A percentile compares a stretch with the other conserved stretches of the same genome.
These are phyloP conservation scores for Tulasnella sp. DNA, from an alignment of 768 basidiomycete species.

Conservation along the genomic window DNA sequence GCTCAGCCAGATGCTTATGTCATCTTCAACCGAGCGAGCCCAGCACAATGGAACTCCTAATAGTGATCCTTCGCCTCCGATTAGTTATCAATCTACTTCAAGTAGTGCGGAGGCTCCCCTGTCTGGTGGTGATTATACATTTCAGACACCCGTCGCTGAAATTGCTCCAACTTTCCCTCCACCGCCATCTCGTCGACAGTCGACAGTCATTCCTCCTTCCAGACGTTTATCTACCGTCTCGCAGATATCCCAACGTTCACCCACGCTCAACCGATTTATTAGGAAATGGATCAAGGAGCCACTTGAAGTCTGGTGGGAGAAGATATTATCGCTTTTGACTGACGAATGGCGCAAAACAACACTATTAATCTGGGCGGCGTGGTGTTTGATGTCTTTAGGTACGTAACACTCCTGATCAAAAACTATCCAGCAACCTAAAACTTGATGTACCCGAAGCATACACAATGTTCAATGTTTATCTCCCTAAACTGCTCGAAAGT, in stretches of 20 bases:
- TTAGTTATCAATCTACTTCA: background rate
- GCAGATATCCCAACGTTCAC: background rate
- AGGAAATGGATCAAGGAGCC: slow-evolving; percentile 39
- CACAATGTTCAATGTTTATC: slow-evolving; percentile 88
- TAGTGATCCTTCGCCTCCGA: background rate
- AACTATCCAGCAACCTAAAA: no score
- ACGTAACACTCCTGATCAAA: slow-evolving; percentile 21
- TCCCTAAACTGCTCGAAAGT: slow-evolving; percentile 74
- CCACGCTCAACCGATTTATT: slow-evolving; percentile 1
- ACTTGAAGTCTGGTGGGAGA: slow-evolving; percentile 52
- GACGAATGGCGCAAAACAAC: slow-evolving; percentile 70
- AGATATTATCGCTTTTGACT: slow-evolving; percentile 53
- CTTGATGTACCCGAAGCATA: slow-evolving; percentile 36
- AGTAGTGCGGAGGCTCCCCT: background rate
- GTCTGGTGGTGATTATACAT: slow-evolving; percentile 20
- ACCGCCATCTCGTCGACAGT: slow-evolving; percentile 1
- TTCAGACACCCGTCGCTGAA: slow-evolving; percentile 21
- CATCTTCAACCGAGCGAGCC: no score
- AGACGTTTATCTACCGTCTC: background rate
- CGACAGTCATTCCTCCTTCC: background rate
- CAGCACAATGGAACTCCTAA: background rate
- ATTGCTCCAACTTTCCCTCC: background rate
- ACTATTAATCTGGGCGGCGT: slow-evolving; percentile 61
- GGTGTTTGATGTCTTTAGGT: slow-evolving; percentile 72
- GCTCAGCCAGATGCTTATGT: no score